Evolutionary conservation across 345 rosid genomes (phyloP).

Genomic region (Syzygium aqueum): DNA sequence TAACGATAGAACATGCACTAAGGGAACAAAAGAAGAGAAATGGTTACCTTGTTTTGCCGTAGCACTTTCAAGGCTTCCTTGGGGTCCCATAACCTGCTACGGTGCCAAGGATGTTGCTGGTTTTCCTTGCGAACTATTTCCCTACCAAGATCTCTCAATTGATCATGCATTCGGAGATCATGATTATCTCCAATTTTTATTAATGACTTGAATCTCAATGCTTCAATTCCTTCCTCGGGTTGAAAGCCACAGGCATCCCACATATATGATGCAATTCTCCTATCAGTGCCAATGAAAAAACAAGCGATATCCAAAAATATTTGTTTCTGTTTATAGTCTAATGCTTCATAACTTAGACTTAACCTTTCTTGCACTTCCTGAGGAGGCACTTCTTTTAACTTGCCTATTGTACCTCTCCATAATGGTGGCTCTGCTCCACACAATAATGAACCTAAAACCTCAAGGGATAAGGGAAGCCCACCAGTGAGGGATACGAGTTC

Average conservation of each 20-base stretch:
- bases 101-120: rapidly evolving
- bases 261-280: rapidly evolving
- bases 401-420: rapidly evolving
- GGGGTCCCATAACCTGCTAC: not conserved
- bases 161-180: not conserved
- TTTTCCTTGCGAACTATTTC: rapidly evolving
- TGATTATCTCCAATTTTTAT: not conserved
- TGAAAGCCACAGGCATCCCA: rapidly evolving
- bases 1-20: no score
- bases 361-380: rapidly evolving
- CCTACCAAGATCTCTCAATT: not conserved
- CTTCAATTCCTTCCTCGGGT: not conserved
- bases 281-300: rapidly evolving
- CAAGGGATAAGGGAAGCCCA: not conserved
- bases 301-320: not conserved
- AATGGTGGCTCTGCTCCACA: rapidly evolving
- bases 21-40: no score
- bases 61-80: not conserved
- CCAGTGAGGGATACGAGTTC: rapidly evolving
- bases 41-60: rapidly evolving
- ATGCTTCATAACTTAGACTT: rapidly evolving
- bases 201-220: not conserved
- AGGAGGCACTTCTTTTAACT: not conserved
- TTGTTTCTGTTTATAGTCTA: rapidly evolving
- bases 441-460: not conserved